Evolutionary conservation across 805 yeast species (phyloP), one percentile per base, ranked within the genome.

Genomic region (Cyberlindnera meyerae): DNA sequence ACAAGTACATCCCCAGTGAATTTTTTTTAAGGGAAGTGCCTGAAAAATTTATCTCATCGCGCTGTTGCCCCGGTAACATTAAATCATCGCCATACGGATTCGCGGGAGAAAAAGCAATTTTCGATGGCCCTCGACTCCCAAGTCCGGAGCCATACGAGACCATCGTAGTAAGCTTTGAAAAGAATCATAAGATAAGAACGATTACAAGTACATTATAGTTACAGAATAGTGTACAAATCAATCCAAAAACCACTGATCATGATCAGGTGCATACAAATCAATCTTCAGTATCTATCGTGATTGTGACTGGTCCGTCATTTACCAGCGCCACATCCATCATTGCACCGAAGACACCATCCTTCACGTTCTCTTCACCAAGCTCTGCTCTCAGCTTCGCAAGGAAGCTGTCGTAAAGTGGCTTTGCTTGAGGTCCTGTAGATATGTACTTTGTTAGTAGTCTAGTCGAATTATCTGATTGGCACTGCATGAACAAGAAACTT

Each of bases 281-380:
- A 8, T 51, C 54, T 22, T 47, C 44, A 11, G 90, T 82, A 55
- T 89, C 96, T 64, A 82, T 73, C 15, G 80, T 73, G 22, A 90
- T 81, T 0, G 97, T 90, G 1, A 85, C 87, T 0, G 97, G 97
- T 1, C 97, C 97, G 51, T 90, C 97, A 53, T 93, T 93, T 11
- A 81, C 77, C 42, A 90, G 60, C 1, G 73, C 72, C 12, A 94
- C 96, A 45, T 86, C 95, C 98, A 93, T 93, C 96, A 90, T 85
- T 9, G 90, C 97, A 0, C 97, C 98, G 57, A 93, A 93, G 37
- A 75, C 68, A 3, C 98, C 98, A 51, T 89, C 96, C 45, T 80
- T 71, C 4, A 88, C 95, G 31, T 74, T 75, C 0, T 69, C 77
- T 1, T 66, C 71, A 0, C 84, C 84, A 39, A 86, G 42, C n/a